A percentile compares a stretch with the other conserved stretches of the same genome.
phyloP scores from a whole-genome alignment of 257 asterid genomes.

The Coffea canephora region DNA sequence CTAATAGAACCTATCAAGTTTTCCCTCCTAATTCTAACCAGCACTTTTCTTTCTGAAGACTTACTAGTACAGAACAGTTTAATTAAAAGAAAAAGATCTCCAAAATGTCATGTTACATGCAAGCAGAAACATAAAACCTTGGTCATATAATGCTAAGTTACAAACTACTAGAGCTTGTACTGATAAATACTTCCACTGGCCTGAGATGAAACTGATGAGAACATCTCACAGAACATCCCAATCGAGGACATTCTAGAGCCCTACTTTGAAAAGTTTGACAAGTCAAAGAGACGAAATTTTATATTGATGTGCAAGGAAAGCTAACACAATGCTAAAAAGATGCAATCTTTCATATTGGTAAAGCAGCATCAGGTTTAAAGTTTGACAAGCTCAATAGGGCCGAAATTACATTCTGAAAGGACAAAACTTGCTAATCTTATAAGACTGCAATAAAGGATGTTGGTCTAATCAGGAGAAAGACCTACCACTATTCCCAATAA shows the following conservation, averaged over 20 bases:
- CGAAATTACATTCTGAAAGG: not conserved
- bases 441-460: not conserved
- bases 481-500: conserved; percentile 77
- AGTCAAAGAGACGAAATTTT: not conserved
- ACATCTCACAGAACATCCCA: not conserved
- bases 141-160: not conserved
- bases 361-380: not conserved
- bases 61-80: not conserved
- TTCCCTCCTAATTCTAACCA: not conserved
- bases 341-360: too few species aligned
- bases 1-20: too few species aligned
- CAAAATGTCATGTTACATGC: not conserved
- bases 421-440: not conserved
- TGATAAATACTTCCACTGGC: not conserved
- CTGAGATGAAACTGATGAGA: not conserved
- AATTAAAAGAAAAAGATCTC: not conserved
- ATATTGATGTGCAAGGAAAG: not conserved
- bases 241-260: not conserved
- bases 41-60: not conserved
- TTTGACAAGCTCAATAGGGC: not conserved
- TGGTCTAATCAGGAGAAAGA: conserved; percentile 3
- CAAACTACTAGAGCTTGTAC: too few species aligned
- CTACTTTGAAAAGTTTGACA: not conserved
- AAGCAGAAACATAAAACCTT: not conserved
- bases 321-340: not conserved